Evolutionary conservation across 768 basidiomycete genomes (phyloP).

Genomic region (Lentinula detonsa): DNA sequence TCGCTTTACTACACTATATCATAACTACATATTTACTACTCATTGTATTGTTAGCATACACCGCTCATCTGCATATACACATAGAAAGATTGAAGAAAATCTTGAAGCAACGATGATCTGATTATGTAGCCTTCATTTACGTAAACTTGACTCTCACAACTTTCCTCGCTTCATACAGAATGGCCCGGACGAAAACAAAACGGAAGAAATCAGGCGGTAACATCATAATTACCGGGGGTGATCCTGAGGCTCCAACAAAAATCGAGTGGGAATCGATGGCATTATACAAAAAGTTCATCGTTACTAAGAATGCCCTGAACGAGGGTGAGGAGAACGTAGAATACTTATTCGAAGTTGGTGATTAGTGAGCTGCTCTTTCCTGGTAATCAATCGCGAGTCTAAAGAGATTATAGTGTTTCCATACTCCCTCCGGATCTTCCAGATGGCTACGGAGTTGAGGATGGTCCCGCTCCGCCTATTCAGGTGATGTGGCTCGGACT

Average conservation of each 20-base stretch:
- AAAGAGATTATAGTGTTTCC: background rate
- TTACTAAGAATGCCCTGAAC: background rate
- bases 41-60: background rate
- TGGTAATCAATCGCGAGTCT: background rate
- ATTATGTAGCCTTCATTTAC: too few species aligned
- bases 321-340: background rate
- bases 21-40: background rate
- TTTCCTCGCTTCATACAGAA: background rate
- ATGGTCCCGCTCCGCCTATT: background rate
- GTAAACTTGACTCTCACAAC: too few species aligned
- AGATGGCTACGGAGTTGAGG: background rate
- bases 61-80: background rate
- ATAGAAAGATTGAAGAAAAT: too few species aligned
- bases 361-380: background rate
- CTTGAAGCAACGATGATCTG: too few species aligned
- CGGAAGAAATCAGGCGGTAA: background rate
- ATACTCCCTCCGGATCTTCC: conserved; percentile 3
- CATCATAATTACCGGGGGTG: background rate
- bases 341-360: background rate
- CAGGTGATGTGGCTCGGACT: background rate
- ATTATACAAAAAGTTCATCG: background rate
- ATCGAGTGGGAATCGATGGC: background rate
- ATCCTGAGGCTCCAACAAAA: background rate
- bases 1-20: background rate
- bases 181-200: background rate